phyloP scores from a whole-genome alignment of 2,329 filamentous ascomycete genomes.

The Penicillium aurantiogriseum region DNA sequence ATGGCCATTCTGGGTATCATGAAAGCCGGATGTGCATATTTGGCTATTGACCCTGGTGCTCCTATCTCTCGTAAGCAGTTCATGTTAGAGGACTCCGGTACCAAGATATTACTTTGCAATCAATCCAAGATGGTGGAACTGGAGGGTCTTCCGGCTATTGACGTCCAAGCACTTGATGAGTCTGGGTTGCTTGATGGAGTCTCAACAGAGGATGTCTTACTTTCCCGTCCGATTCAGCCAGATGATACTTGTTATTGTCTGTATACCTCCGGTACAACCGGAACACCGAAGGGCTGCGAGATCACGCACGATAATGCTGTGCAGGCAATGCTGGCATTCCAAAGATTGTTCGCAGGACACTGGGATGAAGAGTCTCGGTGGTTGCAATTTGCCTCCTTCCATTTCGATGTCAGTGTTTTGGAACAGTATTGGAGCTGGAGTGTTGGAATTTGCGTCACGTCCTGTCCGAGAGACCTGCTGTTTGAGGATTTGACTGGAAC shows the following conservation, averaged over 20 bases:
- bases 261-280: conserved; percentile 85
- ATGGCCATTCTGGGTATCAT: conserved; percentile 78
- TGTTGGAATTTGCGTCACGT: conserved; percentile 79
- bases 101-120: conserved; percentile 62
- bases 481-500: conserved; percentile 76
- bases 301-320: conserved; percentile 86
- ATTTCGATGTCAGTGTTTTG: conserved; percentile 90
- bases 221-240: conserved; percentile 40
- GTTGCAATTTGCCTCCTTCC: conserved; percentile 90
- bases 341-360: conserved; percentile 70
- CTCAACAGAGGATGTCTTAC: conserved; percentile 34
- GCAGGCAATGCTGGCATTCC: conserved; percentile 85
- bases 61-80: conserved; percentile 72
- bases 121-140: conserved; percentile 45
- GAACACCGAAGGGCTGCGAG: conserved; percentile 81
- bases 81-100: conserved; percentile 71
- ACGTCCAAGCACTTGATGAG: conserved; percentile 50
- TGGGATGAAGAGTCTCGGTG: conserved; percentile 74
- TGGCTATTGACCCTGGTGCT: conserved; percentile 74
- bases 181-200: conserved; percentile 36
- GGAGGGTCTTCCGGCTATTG: conserved; percentile 31
- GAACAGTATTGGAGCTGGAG: conserved; percentile 97
- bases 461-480: conserved; percentile 78
- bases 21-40: conserved; percentile 77
- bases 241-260: conserved; percentile 74